phyloP scores from a whole-genome alignment of 805 yeast species.

The Wickerhamomyces rabaulensis region DNA sequence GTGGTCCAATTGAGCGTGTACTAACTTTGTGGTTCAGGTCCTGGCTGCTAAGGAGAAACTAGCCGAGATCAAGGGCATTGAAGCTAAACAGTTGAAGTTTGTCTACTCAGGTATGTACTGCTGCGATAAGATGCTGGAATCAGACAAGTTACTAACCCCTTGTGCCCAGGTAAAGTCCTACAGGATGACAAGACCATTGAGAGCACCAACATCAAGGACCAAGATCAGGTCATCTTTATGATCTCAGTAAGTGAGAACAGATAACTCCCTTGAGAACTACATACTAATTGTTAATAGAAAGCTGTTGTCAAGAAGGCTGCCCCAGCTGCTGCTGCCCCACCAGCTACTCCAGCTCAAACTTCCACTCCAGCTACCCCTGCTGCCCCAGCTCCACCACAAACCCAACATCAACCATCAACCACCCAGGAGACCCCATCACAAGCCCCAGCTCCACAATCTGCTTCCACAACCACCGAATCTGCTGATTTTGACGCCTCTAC shows the following conservation, averaged over 20 bases:
- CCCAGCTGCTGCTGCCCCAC: constrained; percentile 23
- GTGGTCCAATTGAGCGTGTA: neutral
- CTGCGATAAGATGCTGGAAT: neutral
- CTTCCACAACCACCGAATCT: constrained; percentile 20
- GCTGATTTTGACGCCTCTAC: constrained; percentile 37
- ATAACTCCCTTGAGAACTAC: neutral
- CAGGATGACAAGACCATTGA: constrained; percentile 76
- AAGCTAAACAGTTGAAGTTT: constrained; percentile 71
- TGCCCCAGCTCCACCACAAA: constrained; percentile 15
- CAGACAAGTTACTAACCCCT: neutral
- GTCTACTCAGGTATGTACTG: constrained; percentile 67
- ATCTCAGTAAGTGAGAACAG: constrained; percentile 49
- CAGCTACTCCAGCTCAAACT: constrained; percentile 20
- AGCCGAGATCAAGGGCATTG: constrained; percentile 64
- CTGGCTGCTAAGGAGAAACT: constrained; percentile 67
- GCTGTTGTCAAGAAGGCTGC: constrained; percentile 25
- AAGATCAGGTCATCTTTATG: constrained; percentile 90
- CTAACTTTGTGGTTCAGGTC: constrained; percentile 31
- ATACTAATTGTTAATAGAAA: constrained; percentile 15
- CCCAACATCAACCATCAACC: constrained; percentile 18
- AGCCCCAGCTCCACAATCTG: constrained; percentile 20
- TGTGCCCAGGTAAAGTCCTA: constrained; percentile 63
- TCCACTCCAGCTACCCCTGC: constrained; percentile 18
- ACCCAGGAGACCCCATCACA: constrained; percentile 15
- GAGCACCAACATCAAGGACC: constrained; percentile 70